phyloP scores from a whole-genome alignment of 106 monocot species.

The Allium sativum region DNA sequence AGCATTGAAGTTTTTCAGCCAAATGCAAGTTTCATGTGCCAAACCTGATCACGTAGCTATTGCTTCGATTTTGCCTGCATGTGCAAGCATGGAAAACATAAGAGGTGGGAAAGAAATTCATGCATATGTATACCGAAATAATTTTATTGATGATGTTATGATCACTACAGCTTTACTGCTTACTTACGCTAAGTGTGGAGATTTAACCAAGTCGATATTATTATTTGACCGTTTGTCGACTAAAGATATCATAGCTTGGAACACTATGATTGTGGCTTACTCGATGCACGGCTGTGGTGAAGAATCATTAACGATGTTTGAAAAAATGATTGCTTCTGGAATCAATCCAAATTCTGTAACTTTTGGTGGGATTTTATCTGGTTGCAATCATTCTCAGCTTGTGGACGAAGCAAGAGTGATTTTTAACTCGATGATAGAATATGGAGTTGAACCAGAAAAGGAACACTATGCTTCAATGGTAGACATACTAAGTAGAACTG shows the following conservation, averaged over 20 bases:
- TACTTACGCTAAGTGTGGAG: conserved; percentile 65
- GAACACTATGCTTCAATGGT: conserved; percentile 76
- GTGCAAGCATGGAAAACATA: conserved; percentile 23
- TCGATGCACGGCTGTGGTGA: conserved; percentile 68
- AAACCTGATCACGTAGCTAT: conserved; percentile 45
- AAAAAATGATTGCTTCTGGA: conserved; percentile 25
- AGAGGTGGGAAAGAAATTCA: conserved; percentile 50
- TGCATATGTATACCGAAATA: conserved; percentile 25
- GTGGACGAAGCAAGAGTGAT: conserved; percentile 31
- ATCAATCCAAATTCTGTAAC: conserved; percentile 40
- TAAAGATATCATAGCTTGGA: conserved; percentile 59
- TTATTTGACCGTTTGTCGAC: conserved; percentile 31
- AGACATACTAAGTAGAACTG: conserved; percentile 50
- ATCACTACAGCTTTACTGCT: conserved; percentile 40
- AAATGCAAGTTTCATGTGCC: conserved; percentile 40
- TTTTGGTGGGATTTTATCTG: conserved; percentile 44
- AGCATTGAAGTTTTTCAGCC: conserved; percentile 31
- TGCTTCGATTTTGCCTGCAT: conserved; percentile 49
- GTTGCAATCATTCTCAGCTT: conserved; percentile 65
- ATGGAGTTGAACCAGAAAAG: conserved; percentile 30
- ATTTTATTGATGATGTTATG: conserved; percentile 15
- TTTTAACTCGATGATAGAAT: conserved; percentile 41
- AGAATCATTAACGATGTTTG: conserved; percentile 36
- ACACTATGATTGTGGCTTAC: conserved; percentile 57
- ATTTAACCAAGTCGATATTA: conserved; percentile 28